Evolutionary conservation across 1,139 yeast species (phyloP), one percentile per base, ranked within the genome.

Genomic region (Lodderomyces parapsilosis): DNA sequence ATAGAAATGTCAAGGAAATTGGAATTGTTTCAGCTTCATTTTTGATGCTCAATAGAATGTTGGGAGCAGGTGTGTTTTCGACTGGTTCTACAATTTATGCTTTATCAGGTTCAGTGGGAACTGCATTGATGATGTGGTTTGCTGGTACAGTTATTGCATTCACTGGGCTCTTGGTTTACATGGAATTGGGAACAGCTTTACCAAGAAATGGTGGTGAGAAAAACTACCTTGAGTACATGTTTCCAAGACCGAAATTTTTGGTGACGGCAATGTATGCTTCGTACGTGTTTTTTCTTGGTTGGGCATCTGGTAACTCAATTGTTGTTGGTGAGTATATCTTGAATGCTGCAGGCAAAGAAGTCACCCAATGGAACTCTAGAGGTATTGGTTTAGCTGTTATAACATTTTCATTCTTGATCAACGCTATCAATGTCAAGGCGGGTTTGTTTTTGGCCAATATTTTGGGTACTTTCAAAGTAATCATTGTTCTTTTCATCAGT

Each of bases 181-280:
- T 88, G 78, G 96, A 87, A 60, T 84, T 86, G 62, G 96, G 96
- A 14, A 78, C 89, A 10, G 89, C 88, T 33, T 80, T 87, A 50
- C 93, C 94, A 27, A 79, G 85, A 62, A 86, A 87, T 56, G 96
- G 96, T 51, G 96, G 96, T 51, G 96, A 87, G 59, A 86, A 87
- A 65, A 86, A 86, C 57, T 88, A 87, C 59, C 70, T 88, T 54
- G 94, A 86, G 60, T 82, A 78, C 54, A 80, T 86, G 49, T 87
- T 74, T 65, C 72, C 69, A 42, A 78, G 74, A 56, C 96, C 96
- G 23, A 78, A 73, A 56, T 83, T 82, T 55, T 71, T 88, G 47
- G 75, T 83, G 40, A 79, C 88, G 17, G 82, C 88, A 42, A 79
- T 86, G 81, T 87, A 86, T 57, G 89, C 88, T 2, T 65, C 89